Conservation (phyloP, 2,329 filamentous ascomycete species). For the Chaetomium globosum region DNA sequence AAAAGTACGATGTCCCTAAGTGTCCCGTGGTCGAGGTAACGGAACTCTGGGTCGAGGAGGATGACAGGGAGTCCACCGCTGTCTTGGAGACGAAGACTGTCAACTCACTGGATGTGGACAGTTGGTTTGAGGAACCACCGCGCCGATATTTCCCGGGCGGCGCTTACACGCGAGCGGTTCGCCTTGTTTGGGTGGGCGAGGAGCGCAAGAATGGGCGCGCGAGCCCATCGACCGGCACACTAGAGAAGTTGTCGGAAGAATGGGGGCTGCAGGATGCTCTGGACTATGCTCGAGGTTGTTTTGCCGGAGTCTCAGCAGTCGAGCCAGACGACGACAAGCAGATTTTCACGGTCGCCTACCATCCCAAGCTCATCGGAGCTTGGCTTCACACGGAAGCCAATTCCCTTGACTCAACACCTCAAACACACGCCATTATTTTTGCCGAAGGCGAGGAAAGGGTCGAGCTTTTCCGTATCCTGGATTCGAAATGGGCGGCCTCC, state of each 20-base stretch:
- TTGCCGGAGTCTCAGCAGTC: neutral
- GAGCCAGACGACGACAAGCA: neutral
- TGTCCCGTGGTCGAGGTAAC: slow-evolving; percentile 32
- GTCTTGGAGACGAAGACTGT: neutral
- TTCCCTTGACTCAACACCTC: neutral
- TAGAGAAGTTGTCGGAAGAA: neutral
- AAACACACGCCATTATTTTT: neutral
- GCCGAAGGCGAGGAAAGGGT: neutral
- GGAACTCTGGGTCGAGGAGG: slow-evolving; percentile 31
- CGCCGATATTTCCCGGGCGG: neutral
- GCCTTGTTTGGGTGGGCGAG: neutral
- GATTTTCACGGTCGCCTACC: neutral
- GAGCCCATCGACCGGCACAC: neutral
- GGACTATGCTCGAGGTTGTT: neutral
- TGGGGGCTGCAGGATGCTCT: neutral
- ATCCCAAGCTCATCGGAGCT: neutral
- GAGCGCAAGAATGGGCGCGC: neutral
- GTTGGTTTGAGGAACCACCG: neutral
- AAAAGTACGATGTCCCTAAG: slow-evolving; percentile 30
- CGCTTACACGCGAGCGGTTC: neutral
- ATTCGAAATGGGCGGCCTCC: neutral
- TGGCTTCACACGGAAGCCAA: neutral
- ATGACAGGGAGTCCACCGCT: neutral
- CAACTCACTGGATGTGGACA: neutral
- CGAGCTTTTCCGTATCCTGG: neutral